Evolutionary conservation across 306 rosid species (phyloP), one percentile per base, ranked within the genome.

Genomic region (Luffa acutangula): DNA sequence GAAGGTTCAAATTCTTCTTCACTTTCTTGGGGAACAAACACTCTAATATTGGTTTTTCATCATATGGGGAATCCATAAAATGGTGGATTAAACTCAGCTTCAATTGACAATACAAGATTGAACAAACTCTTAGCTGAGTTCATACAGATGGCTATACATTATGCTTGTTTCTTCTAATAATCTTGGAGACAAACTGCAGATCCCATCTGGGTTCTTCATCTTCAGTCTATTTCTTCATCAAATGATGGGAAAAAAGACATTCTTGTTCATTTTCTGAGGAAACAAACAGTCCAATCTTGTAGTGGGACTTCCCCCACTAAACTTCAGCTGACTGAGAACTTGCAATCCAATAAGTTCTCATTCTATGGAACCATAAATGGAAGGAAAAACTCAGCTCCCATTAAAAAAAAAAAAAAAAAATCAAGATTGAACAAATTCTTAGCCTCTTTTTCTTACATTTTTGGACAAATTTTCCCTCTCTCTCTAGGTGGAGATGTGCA

Each of bases 401-500:
- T 25, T 25, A 11, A 8, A 60, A 14, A 60, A 20, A 25, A 25
- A 2, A 11, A 8, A 60, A 14, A 60, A 20, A 25, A 25, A 2
- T 9, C 15, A 59, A 59, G 36, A 59, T 25, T 10, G 17, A 60
- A 31, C 18, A 31, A 59, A 0, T 9, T 9, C 20, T 59, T 59
- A 37, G 10, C 72, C 3, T 65, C 51, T 67, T 17, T 8, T 67
- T 42, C 52, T 39, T 42, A 69, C 52, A 20, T n/a, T 9, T 67
- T 9, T 10, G 2, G 18, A 14, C 9, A 34, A 64, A 5, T 36
- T 2, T 9, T 5, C 9, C 2, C 2, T 65, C 7, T 69, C 3
- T 70, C 1, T 46, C 1, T 20, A 94, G 98, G 93, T 95, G 93
- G 97, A 95, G 78, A 86, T 82, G 46, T 95, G 97, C 78, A 90